These are phyloP conservation scores for Monascus purpureus DNA, from an alignment of 495 filamentous ascomycete species.

Conservation along the genomic window DNA sequence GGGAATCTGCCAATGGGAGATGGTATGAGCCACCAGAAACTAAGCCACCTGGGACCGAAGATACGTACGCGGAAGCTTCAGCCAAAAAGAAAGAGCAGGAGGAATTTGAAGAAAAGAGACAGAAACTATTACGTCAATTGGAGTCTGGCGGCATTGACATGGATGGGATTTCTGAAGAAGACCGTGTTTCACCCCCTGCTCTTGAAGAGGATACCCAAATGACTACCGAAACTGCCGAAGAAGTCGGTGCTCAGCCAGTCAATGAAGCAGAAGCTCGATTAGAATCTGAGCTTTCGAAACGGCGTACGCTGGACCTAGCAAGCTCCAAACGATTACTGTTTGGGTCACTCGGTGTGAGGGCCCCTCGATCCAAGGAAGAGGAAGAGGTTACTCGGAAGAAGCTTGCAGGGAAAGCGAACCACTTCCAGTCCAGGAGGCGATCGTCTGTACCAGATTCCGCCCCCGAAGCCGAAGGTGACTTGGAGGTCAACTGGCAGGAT, in stretches of 20 bases:
- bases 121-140: slow-evolving; percentile 37
- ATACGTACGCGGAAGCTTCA: slow-evolving; percentile 1
- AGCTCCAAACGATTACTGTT: slow-evolving; percentile 57
- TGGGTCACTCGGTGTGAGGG: slow-evolving; percentile 54
- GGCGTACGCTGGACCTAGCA: slow-evolving; percentile 45
- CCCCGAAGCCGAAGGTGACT: slow-evolving; percentile 11
- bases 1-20: slow-evolving; percentile 16
- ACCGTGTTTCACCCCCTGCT: slow-evolving; percentile 13
- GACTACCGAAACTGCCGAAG: neutral
- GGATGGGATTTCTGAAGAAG: slow-evolving; percentile 20
- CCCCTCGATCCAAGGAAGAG: slow-evolving; percentile 53
- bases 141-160: slow-evolving; percentile 39
- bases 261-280: slow-evolving; percentile 3
- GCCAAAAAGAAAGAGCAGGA: slow-evolving; percentile 12
- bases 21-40: slow-evolving; percentile 12
- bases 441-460: slow-evolving; percentile 5
- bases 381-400: slow-evolving; percentile 47
- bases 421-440: slow-evolving; percentile 9
- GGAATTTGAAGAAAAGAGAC: slow-evolving; percentile 36
- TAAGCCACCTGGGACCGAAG: slow-evolving; percentile 3
- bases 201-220: slow-evolving; percentile 4
- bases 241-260: slow-evolving; percentile 3
- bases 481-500: slow-evolving; percentile 47
- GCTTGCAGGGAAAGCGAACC: slow-evolving; percentile 25
- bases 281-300: slow-evolving; percentile 11